Evolutionary conservation across 2,329 filamentous ascomycete genomes (phyloP).

Genomic region (Phyllosticta citribraziliensis): DNA sequence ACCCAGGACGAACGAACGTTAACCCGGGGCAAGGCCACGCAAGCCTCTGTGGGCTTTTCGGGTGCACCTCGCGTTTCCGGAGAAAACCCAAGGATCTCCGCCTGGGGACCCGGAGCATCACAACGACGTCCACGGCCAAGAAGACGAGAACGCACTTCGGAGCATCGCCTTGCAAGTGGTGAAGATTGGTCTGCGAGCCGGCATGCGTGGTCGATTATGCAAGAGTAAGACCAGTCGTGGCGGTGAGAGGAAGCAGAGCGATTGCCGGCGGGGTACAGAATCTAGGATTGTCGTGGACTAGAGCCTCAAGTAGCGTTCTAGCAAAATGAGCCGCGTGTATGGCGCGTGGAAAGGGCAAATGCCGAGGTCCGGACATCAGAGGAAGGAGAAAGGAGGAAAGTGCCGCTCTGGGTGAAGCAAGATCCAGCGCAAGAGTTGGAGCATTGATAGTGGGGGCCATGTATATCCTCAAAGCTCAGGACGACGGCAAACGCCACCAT

Average conservation of each 20-base stretch:
- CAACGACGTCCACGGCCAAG: constrained; percentile 2
- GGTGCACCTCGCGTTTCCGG: background rate
- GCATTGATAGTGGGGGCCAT: background rate
- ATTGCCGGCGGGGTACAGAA: constrained; percentile 2
- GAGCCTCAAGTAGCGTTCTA: constrained; percentile 1
- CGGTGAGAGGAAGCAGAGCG: background rate
- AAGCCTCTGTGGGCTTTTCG: background rate
- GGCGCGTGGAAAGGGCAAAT: background rate
- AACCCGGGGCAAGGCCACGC: constrained; percentile 28
- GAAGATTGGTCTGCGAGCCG: background rate
- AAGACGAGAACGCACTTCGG: background rate
- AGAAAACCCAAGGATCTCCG: constrained; percentile 9
- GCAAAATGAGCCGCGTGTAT: background rate
- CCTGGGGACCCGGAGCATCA: constrained; percentile 10
- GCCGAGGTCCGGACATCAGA: constrained; percentile 8
- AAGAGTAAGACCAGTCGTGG: constrained; percentile 3
- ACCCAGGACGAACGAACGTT: constrained; percentile 23
- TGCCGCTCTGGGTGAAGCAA: constrained; percentile 1
- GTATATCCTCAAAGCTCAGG: background rate
- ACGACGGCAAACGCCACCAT: background rate
- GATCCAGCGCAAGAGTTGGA: background rate
- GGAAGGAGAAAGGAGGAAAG: background rate
- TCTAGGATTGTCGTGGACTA: background rate
- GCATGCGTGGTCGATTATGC: background rate
- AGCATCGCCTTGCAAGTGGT: background rate